Conservation (phyloP, 768 basidiomycete species). For the Dioszegia hungarica region DNA sequence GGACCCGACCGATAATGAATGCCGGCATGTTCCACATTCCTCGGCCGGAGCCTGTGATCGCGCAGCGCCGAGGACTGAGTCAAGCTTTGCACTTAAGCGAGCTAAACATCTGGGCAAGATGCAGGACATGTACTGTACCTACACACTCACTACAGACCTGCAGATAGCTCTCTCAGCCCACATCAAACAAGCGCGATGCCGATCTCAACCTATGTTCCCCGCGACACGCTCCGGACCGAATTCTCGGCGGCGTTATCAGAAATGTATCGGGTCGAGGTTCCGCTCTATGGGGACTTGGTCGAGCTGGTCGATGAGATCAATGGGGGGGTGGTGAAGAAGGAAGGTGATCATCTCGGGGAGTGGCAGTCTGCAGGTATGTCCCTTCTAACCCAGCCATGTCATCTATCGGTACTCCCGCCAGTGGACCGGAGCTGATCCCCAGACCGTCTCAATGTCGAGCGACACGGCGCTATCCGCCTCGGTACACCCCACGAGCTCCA, state of each 20-base stretch:
- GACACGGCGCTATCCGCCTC: constrained; percentile 45
- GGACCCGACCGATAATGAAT: no score
- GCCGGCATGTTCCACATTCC: no score
- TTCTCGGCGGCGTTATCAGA: constrained; percentile 29
- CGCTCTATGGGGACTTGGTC: constrained; percentile 42
- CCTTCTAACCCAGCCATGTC: no score
- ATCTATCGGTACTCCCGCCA: no score
- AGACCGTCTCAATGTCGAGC: constrained; percentile 38
- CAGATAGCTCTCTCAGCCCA: no score
- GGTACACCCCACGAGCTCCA: constrained; percentile 32
- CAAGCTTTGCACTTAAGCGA: no score
- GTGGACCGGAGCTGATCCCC: neutral
- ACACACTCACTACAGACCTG: no score
- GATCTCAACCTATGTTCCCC: constrained; percentile 1
- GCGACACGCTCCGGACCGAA: constrained; percentile 18
- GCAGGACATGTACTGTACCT: no score
- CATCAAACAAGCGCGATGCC: neutral
- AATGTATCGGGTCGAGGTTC: constrained; percentile 42
- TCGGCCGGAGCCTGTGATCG: no score
- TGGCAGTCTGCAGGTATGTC: constrained; percentile 27
- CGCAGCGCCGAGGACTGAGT: no score
- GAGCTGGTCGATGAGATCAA: constrained; percentile 40
- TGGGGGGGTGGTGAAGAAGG: neutral
- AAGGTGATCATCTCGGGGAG: constrained; percentile 5
- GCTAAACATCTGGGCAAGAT: no score